phyloP scores from a whole-genome alignment of 2,329 filamentous ascomycete genomes.

The Aspergillus ochraceus region DNA sequence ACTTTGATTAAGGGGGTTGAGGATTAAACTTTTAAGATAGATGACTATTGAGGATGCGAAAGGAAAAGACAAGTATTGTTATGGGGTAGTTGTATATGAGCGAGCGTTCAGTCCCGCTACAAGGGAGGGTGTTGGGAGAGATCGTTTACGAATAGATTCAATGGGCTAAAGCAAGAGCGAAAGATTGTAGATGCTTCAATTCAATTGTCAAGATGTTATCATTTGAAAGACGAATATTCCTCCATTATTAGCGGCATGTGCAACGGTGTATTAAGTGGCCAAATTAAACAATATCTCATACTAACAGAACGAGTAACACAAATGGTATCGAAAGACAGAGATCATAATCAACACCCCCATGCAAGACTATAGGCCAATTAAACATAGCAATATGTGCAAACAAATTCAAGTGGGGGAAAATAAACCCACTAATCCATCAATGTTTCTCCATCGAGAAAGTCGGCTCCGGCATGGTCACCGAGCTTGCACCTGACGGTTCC shows the following conservation, averaged over 20 bases:
- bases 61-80: no score
- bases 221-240: background rate
- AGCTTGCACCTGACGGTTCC: conserved; percentile 14
- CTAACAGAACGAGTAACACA: background rate
- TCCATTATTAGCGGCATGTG: no score
- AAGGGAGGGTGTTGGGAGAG: no score
- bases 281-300: background rate
- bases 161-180: no score
- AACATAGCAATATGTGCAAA: background rate
- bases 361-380: background rate
- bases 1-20: conserved; percentile 12
- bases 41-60: no score
- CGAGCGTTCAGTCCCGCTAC: no score
- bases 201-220: no score
- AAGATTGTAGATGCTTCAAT: no score
- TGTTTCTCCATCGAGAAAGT: conserved; percentile 16
- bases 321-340: background rate
- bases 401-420: background rate
- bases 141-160: no score
- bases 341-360: background rate
- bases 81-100: no score
- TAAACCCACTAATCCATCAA: background rate
- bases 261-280: no score
- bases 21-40: background rate
- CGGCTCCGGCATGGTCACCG: conserved; percentile 18